Percentiles rank a stretch among this genome's conserved stretches.
Conservation (phyloP, 2,329 filamentous ascomycete genomes). For the Beauveria brongniartii region DNA sequence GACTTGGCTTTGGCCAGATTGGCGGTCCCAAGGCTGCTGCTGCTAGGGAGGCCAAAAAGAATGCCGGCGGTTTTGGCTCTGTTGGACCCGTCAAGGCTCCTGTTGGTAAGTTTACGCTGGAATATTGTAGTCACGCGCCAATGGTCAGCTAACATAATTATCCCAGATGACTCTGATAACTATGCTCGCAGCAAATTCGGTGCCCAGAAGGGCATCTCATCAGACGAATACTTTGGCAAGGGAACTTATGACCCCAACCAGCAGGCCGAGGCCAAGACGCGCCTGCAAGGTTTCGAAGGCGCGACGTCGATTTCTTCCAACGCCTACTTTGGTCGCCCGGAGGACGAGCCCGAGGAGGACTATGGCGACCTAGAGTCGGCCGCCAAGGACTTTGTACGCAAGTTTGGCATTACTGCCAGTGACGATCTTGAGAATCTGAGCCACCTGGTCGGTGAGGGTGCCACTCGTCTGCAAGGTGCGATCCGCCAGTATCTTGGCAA, state of each 20-base stretch:
- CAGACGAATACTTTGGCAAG: slow-evolving; percentile 96
- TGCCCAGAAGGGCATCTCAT: slow-evolving; percentile 88
- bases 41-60: slow-evolving; percentile 52
- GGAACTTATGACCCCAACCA: slow-evolving; percentile 73
- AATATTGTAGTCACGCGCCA: not conserved
- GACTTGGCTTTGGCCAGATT: slow-evolving; percentile 83
- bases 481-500: slow-evolving; percentile 57
- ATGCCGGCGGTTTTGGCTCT: slow-evolving; percentile 79
- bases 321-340: slow-evolving; percentile 90
- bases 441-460: slow-evolving; percentile 76
- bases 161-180: slow-evolving; percentile 63
- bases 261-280: slow-evolving; percentile 76
- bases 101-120: slow-evolving; percentile 46
- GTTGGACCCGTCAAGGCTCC: slow-evolving; percentile 66
- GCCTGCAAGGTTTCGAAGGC: slow-evolving; percentile 88
- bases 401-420: slow-evolving; percentile 89
- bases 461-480: slow-evolving; percentile 70
- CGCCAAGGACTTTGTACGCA: slow-evolving; percentile 91
- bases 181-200: slow-evolving; percentile 88
- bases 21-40: slow-evolving; percentile 53
- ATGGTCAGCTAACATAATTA: not conserved
- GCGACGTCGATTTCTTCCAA: slow-evolving; percentile 90
- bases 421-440: slow-evolving; percentile 92
- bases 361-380: slow-evolving; percentile 90
- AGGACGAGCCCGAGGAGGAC: slow-evolving; percentile 70